Conservation (phyloP, 2,329 filamentous ascomycete genomes). For the Colletotrichum limetticola region DNA sequence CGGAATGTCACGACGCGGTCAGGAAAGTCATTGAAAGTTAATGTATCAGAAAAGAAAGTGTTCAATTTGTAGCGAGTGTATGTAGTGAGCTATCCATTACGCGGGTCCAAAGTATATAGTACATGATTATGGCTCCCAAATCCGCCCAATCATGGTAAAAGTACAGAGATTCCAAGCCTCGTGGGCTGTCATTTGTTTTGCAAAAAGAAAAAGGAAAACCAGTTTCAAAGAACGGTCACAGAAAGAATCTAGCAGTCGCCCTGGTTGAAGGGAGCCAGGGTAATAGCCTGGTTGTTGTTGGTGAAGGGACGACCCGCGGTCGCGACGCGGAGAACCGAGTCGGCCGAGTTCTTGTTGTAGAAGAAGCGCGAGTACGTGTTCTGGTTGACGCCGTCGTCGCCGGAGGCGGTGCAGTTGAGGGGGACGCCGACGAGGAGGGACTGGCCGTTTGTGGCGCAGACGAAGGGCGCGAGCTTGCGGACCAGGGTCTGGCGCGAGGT, state of each 20-base stretch:
- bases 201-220: not conserved
- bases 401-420: conserved; percentile 21
- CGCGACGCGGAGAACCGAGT: conserved; percentile 17
- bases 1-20: not conserved
- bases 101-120: conserved; percentile 20
- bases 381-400: conserved; percentile 21
- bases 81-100: conserved; percentile 24
- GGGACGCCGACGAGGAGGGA: conserved; percentile 12
- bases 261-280: not conserved
- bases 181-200: not conserved
- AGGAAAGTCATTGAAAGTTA: not conserved
- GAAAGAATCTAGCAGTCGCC: conserved; percentile 4
- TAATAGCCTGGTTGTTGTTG: conserved; percentile 2
- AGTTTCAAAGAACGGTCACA: not conserved
- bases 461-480: conserved; percentile 23
- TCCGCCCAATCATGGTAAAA: conserved; percentile 1
- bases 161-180: not conserved
- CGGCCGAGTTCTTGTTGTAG: conserved; percentile 14
- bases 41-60: not conserved
- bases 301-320: not conserved
- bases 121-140: conserved; percentile 9
- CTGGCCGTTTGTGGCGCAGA: not conserved
- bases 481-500: conserved; percentile 14
- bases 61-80: conserved; percentile 11
- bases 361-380: conserved; percentile 20